Evolutionary conservation across 306 rosid species (phyloP), one percentile per base, ranked within the genome.

Genomic region (Pyrus pyrifolia): DNA sequence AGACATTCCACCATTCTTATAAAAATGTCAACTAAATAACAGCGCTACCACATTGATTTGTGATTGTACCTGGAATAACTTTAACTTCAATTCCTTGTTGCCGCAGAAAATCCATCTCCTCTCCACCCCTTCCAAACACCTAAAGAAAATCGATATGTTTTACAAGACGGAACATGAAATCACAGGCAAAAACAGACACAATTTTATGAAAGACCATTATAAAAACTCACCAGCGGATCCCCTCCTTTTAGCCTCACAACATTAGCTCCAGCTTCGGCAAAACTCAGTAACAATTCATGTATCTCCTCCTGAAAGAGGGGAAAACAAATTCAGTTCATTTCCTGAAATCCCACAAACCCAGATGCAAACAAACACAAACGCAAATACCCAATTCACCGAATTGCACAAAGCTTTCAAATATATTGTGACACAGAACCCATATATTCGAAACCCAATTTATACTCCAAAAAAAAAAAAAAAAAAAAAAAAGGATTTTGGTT

Each of bases 41-140:
- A 33, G 59, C 7, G 70, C 67, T 69, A 29, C 9, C n/a, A 19
- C 46, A 64, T n/a, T 49, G 8, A 51, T 12, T 18, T 63, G 53
- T 72, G 17, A 29, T n/a, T 67, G 72, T 86, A 91, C 98, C 98
- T 84, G 98, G 98, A 86, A 92, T 86, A 80, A 95, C 93, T 79
- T 88, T 88, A n/a, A 95, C 98, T 22, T 81, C 93, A 87, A 95
- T 90, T 69, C 97, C 97, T 79, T 92, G 90, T 35, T 88, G 96
- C 80, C 82, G 96, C 89, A 95, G 87, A 85, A 95, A 95, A 81
- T 95, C 97, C 97, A 95, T 95, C 87, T 95, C 98, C 84, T 95
- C 97, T 13, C 98, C 98, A 38, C 97, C 98, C 78, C 97, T 89
- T 44, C 98, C 98, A 90, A 95, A 95, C 79, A 95, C 98, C 98